These are phyloP conservation scores for Teunomyces cretensis DNA, from an alignment of 805 yeast species.

Conservation along the genomic window DNA sequence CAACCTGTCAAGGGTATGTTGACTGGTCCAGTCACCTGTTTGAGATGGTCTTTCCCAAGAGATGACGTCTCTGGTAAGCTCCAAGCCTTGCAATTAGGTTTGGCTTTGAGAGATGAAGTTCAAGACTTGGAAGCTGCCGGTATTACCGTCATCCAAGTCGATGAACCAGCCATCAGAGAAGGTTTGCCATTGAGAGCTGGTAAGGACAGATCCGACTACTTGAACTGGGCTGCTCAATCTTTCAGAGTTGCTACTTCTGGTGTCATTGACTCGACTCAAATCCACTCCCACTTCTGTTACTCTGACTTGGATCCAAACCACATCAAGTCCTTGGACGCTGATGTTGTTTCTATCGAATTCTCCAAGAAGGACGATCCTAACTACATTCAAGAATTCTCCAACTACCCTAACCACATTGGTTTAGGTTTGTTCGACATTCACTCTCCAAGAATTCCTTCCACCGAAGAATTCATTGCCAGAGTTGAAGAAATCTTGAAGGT, in stretches of 20 bases:
- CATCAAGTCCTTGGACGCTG: slow-evolving; percentile 99
- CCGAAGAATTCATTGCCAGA: slow-evolving; percentile 92
- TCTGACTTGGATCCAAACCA: slow-evolving; percentile 99
- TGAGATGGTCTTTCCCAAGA: slow-evolving; percentile 99
- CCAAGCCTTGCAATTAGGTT: slow-evolving; percentile 95
- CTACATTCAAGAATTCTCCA: slow-evolving; percentile 95
- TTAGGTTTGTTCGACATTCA: slow-evolving; percentile 98
- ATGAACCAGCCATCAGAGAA: slow-evolving; percentile 99
- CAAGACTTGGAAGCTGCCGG: slow-evolving; percentile 98
- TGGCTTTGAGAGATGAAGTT: slow-evolving; percentile 98
- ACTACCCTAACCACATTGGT: slow-evolving; percentile 99
- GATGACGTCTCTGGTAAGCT: slow-evolving; percentile 90
- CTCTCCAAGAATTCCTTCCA: slow-evolving; percentile 99
- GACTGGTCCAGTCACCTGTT: slow-evolving; percentile 99
- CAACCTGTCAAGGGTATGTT: slow-evolving; percentile 99
- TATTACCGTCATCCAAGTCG: slow-evolving; percentile 96
- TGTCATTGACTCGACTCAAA: slow-evolving; percentile 91
- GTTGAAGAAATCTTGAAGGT: slow-evolving; percentile 92
- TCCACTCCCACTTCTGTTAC: slow-evolving; percentile 99
- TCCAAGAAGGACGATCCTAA: slow-evolving; percentile 99
- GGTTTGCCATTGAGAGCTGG: slow-evolving; percentile 99
- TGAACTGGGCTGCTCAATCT: slow-evolving; percentile 98
- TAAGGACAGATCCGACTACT: slow-evolving; percentile 92
- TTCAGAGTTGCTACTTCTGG: slow-evolving; percentile 99
- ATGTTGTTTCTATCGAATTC: slow-evolving; percentile 98